A percentile compares a stretch with the other conserved stretches of the same genome.
These are phyloP conservation scores for Vanrija sp. DNA, from an alignment of 1,284 basidiomycete genomes.

Conservation along the genomic window DNA sequence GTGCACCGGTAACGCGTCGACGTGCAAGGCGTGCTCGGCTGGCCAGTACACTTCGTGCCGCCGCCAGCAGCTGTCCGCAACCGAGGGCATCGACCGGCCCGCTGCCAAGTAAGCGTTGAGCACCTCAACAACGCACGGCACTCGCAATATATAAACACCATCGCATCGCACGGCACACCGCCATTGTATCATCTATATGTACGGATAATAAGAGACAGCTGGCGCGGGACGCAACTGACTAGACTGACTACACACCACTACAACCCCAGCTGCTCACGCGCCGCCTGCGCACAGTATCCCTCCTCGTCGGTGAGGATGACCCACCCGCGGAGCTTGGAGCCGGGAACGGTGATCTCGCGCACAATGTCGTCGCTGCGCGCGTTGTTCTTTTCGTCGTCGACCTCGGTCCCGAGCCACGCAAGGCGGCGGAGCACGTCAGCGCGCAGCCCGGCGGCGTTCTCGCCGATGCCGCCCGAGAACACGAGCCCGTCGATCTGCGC, in stretches of 20 bases:
- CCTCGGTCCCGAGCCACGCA: slow-evolving; percentile 59
- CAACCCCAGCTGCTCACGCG: slow-evolving; percentile 35
- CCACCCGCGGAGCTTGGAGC: slow-evolving; percentile 47
- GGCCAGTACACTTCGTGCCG: slow-evolving; percentile 39
- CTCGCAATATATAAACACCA: too few species aligned
- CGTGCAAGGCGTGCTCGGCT: slow-evolving; percentile 40
- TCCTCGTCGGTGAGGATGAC: slow-evolving; percentile 56
- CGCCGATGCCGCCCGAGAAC: slow-evolving; percentile 82
- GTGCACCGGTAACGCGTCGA: slow-evolving; percentile 42
- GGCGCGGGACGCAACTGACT: too few species aligned
- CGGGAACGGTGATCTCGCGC: slow-evolving; percentile 41
- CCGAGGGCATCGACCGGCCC: slow-evolving; percentile 39
- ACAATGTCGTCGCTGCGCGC: slow-evolving; percentile 29
- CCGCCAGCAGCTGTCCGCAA: slow-evolving; percentile 32
- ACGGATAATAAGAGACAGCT: neutral
- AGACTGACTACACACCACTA: slow-evolving; percentile 4
- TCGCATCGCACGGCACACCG: neutral
- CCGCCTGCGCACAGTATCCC: slow-evolving; percentile 39
- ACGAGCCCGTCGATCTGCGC: slow-evolving; percentile 67
- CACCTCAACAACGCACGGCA: neutral
- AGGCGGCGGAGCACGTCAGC: slow-evolving; percentile 57
- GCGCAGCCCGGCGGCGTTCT: slow-evolving; percentile 62
- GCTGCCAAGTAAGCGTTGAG: neutral
- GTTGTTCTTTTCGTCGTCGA: slow-evolving; percentile 53
- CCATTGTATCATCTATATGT: neutral